Evolutionary conservation across 805 yeast species (phyloP).

Genomic region (Jamesozyma spencerorum): DNA sequence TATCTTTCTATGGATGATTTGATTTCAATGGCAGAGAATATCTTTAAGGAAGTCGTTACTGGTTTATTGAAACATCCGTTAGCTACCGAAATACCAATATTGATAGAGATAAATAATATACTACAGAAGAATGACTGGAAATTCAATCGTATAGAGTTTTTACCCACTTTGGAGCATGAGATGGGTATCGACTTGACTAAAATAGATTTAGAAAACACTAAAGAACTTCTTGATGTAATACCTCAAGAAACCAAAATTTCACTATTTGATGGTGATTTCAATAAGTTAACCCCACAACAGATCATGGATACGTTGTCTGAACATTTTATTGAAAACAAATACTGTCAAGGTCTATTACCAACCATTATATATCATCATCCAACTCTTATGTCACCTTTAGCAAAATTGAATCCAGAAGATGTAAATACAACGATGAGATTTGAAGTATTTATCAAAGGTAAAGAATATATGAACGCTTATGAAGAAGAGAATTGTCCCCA

Average conservation of each 20-base stretch:
- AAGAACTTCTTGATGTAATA: conserved; percentile 6
- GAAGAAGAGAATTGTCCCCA: conserved; percentile 92
- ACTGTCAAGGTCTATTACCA: conserved; percentile 43
- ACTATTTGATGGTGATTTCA: conserved; percentile 3
- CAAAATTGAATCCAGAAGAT: conserved; percentile 48
- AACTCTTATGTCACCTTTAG: conserved; percentile 72
- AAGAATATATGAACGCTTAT: conserved; percentile 84
- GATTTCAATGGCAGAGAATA: conserved; percentile 51
- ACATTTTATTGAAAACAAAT: conserved; percentile 51
- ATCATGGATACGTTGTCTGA: conserved; percentile 58
- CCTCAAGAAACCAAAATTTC: conserved; percentile 6
- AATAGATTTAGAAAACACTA: conserved; percentile 30
- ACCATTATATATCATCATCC: conserved; percentile 80
- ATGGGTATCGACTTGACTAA: conserved; percentile 11
- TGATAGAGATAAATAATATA: conserved; percentile 4
- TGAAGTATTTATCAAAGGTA: conserved; percentile 72
- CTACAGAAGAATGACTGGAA: conserved; percentile 17
- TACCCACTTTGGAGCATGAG: conserved; percentile 24
- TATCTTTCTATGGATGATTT: conserved; percentile 59
- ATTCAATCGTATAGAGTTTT: conserved; percentile 26
- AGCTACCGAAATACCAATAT: background rate
- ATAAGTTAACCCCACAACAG: conserved; percentile 40
- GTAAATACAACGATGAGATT: conserved; percentile 53
- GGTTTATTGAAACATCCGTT: conserved; percentile 13
- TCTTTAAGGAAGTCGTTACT: conserved; percentile 36